Evolutionary conservation across 2,329 filamentous ascomycete species (phyloP).

Genomic region (Dendrostoma leiphaemia): DNA sequence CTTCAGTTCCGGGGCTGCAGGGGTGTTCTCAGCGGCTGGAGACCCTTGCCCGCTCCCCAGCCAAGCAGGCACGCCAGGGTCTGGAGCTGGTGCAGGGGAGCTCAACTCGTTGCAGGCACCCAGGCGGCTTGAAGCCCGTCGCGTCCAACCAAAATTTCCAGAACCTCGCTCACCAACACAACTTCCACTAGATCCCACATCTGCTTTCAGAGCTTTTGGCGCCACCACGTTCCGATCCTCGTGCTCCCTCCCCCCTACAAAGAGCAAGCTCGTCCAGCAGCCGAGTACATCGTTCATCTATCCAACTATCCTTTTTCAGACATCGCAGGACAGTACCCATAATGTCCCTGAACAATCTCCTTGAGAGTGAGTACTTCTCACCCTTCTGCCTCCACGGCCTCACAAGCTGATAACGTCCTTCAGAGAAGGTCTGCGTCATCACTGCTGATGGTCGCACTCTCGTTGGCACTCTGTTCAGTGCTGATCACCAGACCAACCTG

Average conservation of each 20-base stretch:
- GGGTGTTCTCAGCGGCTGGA: conserved; percentile 7
- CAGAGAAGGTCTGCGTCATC: conserved; percentile 88
- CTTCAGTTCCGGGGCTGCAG: neutral
- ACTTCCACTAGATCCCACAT: neutral
- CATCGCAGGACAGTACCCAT: neutral
- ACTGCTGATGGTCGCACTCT: conserved; percentile 89
- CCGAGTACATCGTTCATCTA: too few species aligned
- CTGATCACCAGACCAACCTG: conserved; percentile 90
- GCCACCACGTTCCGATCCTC: too few species aligned
- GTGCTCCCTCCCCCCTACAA: neutral
- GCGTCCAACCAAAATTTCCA: conserved; percentile 11
- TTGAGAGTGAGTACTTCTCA: conserved; percentile 27
- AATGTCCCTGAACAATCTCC: conserved; percentile 31
- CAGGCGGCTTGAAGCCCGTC: neutral
- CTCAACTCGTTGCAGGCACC: conserved; percentile 2
- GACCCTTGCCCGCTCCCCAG: neutral
- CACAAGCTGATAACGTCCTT: neutral
- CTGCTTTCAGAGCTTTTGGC: neutral
- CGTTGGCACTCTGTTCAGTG: conserved; percentile 77
- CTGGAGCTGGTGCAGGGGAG: conserved; percentile 14
- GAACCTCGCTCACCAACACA: conserved; percentile 1
- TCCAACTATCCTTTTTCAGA: neutral
- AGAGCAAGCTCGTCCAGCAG: too few species aligned
- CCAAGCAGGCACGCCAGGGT: too few species aligned
- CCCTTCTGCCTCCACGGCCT: neutral